Evolutionary conservation across 2,329 filamentous ascomycete species (phyloP).

Genomic region (Sclerotinia spermophila): DNA sequence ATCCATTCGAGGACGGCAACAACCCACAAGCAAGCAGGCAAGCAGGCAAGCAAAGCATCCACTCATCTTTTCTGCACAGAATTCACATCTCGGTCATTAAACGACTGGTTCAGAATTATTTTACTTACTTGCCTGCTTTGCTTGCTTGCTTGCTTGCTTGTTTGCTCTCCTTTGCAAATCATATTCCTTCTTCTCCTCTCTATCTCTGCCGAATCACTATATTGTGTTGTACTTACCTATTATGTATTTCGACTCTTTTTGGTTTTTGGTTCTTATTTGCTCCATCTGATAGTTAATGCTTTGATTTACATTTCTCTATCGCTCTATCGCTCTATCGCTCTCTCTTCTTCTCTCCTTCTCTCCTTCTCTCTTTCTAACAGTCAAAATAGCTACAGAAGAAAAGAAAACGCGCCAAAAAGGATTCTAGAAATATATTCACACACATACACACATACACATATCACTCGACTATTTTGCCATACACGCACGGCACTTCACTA

Average conservation of each 20-base stretch:
- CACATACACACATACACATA: neutral
- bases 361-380: neutral
- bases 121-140: neutral
- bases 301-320: neutral
- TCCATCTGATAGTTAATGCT: neutral
- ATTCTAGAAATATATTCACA: neutral
- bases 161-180: neutral
- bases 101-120: constrained; percentile 3
- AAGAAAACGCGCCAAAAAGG: neutral
- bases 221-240: neutral
- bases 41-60: neutral
- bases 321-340: neutral
- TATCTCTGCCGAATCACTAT: too few relatives aligned
- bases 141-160: neutral
- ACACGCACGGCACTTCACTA: too few relatives aligned
- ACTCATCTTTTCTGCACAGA: neutral
- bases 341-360: neutral
- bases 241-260: neutral
- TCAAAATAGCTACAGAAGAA: neutral
- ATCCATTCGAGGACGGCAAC: neutral
- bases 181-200: too few relatives aligned
- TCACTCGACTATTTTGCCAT: neutral
- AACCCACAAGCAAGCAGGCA: neutral
- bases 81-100: neutral
- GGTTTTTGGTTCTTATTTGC: neutral